A percentile compares a stretch with the other conserved stretches of the same genome.
These are phyloP conservation scores for Phialophora macrospora DNA, from an alignment of 2,329 filamentous ascomycete species.

Conservation along the genomic window DNA sequence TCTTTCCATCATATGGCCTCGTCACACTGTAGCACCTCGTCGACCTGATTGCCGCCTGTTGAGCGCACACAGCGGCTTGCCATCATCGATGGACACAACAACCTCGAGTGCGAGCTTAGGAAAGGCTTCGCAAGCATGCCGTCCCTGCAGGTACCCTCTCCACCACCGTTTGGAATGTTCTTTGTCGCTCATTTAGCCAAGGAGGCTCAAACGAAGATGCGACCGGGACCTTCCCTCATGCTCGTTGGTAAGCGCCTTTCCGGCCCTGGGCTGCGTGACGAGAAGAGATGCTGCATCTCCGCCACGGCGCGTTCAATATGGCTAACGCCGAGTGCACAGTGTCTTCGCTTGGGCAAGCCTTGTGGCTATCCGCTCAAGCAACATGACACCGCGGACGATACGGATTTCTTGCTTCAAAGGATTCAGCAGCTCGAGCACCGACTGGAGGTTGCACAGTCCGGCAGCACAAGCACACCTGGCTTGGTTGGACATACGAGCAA, in stretches of 20 bases:
- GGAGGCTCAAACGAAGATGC: conserved; percentile 58
- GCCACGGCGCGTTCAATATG: not conserved
- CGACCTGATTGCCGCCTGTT: not conserved
- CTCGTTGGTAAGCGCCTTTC: conserved; percentile 41
- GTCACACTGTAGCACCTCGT: not conserved
- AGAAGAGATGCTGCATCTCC: not conserved
- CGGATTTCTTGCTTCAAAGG: conserved; percentile 19
- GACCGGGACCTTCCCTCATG: conserved; percentile 57
- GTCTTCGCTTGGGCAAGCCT: conserved; percentile 15
- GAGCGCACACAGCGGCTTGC: not conserved
- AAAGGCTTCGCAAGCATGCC: conserved; percentile 19
- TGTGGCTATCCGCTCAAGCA: conserved; percentile 14
- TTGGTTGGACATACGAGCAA: not conserved
- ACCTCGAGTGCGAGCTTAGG: not conserved
- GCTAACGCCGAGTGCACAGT: not conserved
- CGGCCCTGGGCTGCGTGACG: not conserved
- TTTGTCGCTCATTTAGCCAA: conserved; percentile 39
- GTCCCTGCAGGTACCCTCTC: conserved; percentile 16
- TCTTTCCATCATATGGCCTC: not conserved
- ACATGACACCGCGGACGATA: conserved; percentile 11
- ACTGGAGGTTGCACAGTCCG: conserved; percentile 9
- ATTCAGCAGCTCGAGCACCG: conserved; percentile 16
- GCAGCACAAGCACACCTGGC: conserved; percentile 26
- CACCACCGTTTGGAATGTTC: not conserved
- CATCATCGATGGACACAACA: not conserved